Base-by-base conservation (phyloP, 2,329 filamentous ascomycete species). In the Sclerotinia glacialis region DNA sequence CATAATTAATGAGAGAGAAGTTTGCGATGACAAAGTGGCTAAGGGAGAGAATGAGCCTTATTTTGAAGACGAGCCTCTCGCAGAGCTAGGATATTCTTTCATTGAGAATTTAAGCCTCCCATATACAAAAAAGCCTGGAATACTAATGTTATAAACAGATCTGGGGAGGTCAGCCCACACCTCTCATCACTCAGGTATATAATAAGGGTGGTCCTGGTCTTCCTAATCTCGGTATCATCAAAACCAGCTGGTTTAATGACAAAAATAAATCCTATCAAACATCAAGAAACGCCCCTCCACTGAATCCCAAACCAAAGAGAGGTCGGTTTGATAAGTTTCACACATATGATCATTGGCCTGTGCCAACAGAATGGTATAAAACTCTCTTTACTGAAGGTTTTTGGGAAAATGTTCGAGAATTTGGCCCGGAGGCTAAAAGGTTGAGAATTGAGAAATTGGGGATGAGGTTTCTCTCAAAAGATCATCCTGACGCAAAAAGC, bases 11-110 rank as follows among this genome's bases (percentile, higher is more conserved):
- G n/a, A 44, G 18, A 46, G 34, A 8, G 42, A 47, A 2, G 21
- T 47, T 23, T 47, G 28, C 12, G 11, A 47, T 3, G 28, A 60
- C 16, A 18, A 34, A 26, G 42, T n/a, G 21, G 42, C 42, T 28
- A 28, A 60, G 28, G 56, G 49, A 7, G 61, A 44, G 21, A 53
- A 54, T 31, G 61, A 64, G 21, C 61, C 61, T 31, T 64, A 64
- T 23, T 64, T 54, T n/a, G 61, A 64, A 46, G 26, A 64, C 8
- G 49, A 64, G 44, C 61, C 49, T 42, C 49, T 64, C 14, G 47
- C 61, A 6, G 61, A 64, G 12, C 37, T 64, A 23, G 61, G 61
- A 34, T 64, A 64, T 16, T 64, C 61, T 1, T 55, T 64, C 31
- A 55, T 54, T 54, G 49, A 53, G 12, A 54, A 53, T 42, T 28